phyloP scores from a whole-genome alignment of 2,329 filamentous ascomycete genomes.

The Cytospora chrysosperma region DNA sequence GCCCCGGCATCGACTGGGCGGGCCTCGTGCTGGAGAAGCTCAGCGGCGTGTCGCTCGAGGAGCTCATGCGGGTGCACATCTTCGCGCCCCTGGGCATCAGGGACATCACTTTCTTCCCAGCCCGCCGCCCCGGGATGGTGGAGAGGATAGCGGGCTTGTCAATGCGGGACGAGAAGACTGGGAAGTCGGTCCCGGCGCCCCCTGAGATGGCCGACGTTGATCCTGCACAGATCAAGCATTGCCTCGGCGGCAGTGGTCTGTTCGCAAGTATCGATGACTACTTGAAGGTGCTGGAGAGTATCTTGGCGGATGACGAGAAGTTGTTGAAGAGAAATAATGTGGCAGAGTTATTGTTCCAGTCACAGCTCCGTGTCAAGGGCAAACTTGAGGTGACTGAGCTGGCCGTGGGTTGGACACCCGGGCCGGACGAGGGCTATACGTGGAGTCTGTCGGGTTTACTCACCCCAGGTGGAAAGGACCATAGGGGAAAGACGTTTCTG shows the following conservation, averaged over 20 bases:
- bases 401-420: conserved; percentile 5
- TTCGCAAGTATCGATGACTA: conserved; percentile 44
- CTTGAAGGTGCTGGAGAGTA: conserved; percentile 34
- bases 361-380: neutral
- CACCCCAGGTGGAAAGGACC: conserved; percentile 28
- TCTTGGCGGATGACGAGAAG: conserved; percentile 30
- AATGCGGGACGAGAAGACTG: conserved; percentile 14
- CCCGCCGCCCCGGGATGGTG: conserved; percentile 5
- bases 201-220: conserved; percentile 6
- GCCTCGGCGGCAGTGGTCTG: conserved; percentile 41
- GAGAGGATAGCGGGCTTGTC: conserved; percentile 8
- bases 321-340: neutral
- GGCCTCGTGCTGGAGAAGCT: conserved; percentile 43
- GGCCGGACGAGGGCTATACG: conserved; percentile 33
- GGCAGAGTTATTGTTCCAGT: neutral
- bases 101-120: conserved; percentile 37
- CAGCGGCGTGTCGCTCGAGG: conserved; percentile 37
- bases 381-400: neutral
- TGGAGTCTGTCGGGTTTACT: conserved; percentile 6
- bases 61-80: conserved; percentile 38
- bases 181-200: conserved; percentile 11
- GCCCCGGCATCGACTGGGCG: conserved; percentile 47
- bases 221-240: conserved; percentile 37
- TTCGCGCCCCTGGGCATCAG: conserved; percentile 37
- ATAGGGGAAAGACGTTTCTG: conserved; percentile 41